Evolutionary conservation across 352 stramenopile species (phyloP), one percentile per base, ranked within the genome.

Genomic region (Pythium chondricola): DNA sequence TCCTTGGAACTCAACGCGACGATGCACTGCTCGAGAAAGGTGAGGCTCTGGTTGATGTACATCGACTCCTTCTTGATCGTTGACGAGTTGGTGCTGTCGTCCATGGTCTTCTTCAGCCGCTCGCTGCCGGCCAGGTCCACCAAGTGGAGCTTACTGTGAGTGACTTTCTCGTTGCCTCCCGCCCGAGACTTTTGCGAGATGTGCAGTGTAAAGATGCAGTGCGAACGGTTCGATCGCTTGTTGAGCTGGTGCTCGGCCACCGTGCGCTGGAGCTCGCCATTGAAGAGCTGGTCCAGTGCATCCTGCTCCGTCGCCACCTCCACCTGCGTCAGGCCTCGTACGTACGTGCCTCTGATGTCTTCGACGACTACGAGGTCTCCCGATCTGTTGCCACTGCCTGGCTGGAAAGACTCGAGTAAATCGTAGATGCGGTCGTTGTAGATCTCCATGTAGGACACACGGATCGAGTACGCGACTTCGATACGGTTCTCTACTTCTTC

Each of bases 31-130:
- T 98, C 88, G 20, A 99, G 67, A 50, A 96, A 97, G 40, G 88
- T 96, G 29, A 98, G 69, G 30, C 83, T 97, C 70, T 97, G 92
- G 66, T 98, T 98, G 56, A 98, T 98, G 70, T 98, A 97, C 76
- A 95, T 98, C 32, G 82, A 96, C 58, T 98, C 95, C 58, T 97
- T 96, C 73, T 97, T 96, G 58, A 97, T 95, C 2, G 88, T 93
- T 25, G 78, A 74, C 41, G 83, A 43, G 25, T 49, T 30, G 24
- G 46, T 43, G 24, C 69, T 61, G 45, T 85, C 69, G 31, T 94
- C 73, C 31, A 97, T 70, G 2, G 90, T 96, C 61, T 97, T 98
- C 70, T 97, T 97, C 1, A 97, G 72, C 16, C 93, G 68, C 64
- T 98, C 94, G 54, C 78, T 97, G 24, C 95, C 95, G 9, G 94